These are phyloP conservation scores for Adiantum capillusveneris DNA, from an alignment of 75 land plant genomes.

Conservation along the genomic window DNA sequence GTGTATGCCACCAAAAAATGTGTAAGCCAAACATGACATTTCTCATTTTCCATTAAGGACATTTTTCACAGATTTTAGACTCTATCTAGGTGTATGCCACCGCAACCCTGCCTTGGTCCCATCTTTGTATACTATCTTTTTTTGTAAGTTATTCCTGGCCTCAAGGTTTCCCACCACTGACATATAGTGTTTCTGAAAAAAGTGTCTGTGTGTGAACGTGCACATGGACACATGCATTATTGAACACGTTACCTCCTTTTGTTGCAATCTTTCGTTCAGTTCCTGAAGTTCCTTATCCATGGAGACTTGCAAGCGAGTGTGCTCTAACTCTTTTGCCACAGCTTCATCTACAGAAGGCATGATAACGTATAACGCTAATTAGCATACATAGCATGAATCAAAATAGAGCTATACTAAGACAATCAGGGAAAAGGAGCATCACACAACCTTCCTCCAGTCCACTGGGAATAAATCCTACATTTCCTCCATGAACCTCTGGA, in stretches of 20 bases:
- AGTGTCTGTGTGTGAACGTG: background rate
- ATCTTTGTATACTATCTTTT: no score
- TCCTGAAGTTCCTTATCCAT: constrained; percentile 30
- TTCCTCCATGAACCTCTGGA: background rate
- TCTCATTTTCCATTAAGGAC: no score
- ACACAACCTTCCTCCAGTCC: constrained; percentile 2
- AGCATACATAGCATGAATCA: no score
- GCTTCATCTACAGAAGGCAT: constrained; percentile 12
- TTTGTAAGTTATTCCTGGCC: no score
- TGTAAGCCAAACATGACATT: no score
- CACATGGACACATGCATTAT: background rate
- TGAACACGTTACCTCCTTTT: constrained; percentile 20
- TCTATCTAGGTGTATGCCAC: no score
- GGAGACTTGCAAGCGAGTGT: constrained; percentile 20
- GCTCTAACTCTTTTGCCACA: constrained; percentile 24
- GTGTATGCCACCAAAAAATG: no score
- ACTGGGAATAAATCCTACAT: background rate
- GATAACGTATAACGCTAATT: background rate
- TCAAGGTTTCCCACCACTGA: no score
- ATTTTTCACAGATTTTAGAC: no score
- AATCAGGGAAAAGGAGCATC: background rate
- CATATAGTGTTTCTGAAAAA: no score
- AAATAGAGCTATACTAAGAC: no score
- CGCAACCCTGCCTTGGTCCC: no score
- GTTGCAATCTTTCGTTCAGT: constrained; percentile 24